Evolutionary conservation across 2,329 filamentous ascomycete species (phyloP).

Genomic region (Xylariaceae sp.): DNA sequence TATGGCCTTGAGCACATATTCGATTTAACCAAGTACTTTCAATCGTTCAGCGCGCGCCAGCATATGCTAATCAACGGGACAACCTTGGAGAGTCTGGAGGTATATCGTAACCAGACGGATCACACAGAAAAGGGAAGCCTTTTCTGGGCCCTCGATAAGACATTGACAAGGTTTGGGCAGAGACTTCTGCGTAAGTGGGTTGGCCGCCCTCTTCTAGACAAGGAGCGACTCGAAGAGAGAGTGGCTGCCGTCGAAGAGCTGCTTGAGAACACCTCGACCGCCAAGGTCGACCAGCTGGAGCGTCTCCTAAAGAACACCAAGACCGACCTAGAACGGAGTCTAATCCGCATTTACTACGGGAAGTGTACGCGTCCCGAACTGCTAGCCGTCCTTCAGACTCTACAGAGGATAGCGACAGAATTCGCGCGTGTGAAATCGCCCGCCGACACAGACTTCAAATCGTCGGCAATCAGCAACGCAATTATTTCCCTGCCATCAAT

Average conservation of each 20-base stretch:
- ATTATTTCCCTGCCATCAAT: conserved; percentile 78
- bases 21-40: conserved; percentile 94
- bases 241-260: conserved; percentile 87
- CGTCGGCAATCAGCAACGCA: conserved; percentile 69
- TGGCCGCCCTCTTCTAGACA: conserved; percentile 83
- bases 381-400: conserved; percentile 78
- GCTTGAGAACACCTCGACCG: conserved; percentile 66
- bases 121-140: conserved; percentile 82
- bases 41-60: conserved; percentile 89
- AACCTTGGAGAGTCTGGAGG: conserved; percentile 88
- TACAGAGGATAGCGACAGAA: conserved; percentile 79
- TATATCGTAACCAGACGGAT: conserved; percentile 94
- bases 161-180: conserved; percentile 85
- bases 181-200: conserved; percentile 93
- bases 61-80: conserved; percentile 98
- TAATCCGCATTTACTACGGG: conserved; percentile 96
- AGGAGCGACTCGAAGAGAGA: conserved; percentile 72
- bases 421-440: conserved; percentile 69
- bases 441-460: conserved; percentile 71
- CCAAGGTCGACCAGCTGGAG: conserved; percentile 73
- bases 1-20: conserved; percentile 96
- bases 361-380: conserved; percentile 92
- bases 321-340: conserved; percentile 85
- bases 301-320: conserved; percentile 71
- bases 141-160: conserved; percentile 95